Percentiles rank a stretch among this genome's conserved stretches.
These are phyloP conservation scores for Acacia confusa DNA, from an alignment of 306 rosid species.

Conservation along the genomic window DNA sequence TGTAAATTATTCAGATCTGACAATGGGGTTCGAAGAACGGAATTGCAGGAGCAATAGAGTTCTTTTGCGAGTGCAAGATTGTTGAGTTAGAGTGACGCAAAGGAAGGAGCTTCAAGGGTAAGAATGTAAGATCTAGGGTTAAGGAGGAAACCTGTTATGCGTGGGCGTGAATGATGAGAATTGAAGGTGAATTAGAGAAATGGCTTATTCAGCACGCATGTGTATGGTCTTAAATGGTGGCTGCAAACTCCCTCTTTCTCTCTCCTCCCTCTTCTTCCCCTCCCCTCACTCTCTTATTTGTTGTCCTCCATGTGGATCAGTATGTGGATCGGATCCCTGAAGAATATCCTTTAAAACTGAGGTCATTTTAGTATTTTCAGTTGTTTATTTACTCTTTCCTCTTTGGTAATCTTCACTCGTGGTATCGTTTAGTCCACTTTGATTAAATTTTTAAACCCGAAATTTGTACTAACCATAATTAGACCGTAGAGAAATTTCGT, in stretches of 20 bases:
- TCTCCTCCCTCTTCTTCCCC: background rate
- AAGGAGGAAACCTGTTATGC: conserved; percentile 5
- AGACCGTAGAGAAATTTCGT: background rate
- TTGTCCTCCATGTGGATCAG: conserved; percentile 11
- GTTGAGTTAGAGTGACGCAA: conserved; percentile 46
- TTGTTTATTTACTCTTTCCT: background rate
- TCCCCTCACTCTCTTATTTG: background rate
- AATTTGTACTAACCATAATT: background rate
- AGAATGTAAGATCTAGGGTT: conserved; percentile 69
- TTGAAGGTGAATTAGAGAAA: conserved; percentile 18
- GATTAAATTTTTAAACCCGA: background rate
- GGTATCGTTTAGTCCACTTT: background rate
- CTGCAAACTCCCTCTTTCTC: conserved; percentile 28
- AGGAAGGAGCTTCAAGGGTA: conserved; percentile 34
- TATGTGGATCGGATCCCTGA: conserved; percentile 26
- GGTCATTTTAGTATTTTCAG: conserved; percentile 25
- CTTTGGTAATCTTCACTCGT: background rate
- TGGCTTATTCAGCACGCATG: conserved; percentile 60
- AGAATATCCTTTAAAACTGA: conserved; percentile 31
- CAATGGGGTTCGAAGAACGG: conserved; percentile 23
- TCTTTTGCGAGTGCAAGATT: background rate
- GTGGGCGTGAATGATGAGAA: conserved; percentile 8
- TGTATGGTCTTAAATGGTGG: conserved; percentile 61
- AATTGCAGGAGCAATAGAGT: conserved; percentile 5
- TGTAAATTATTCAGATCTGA: conserved; percentile 53